Conservation (phyloP, 345 rosid genomes). For the Hypericum androsaemum region DNA sequence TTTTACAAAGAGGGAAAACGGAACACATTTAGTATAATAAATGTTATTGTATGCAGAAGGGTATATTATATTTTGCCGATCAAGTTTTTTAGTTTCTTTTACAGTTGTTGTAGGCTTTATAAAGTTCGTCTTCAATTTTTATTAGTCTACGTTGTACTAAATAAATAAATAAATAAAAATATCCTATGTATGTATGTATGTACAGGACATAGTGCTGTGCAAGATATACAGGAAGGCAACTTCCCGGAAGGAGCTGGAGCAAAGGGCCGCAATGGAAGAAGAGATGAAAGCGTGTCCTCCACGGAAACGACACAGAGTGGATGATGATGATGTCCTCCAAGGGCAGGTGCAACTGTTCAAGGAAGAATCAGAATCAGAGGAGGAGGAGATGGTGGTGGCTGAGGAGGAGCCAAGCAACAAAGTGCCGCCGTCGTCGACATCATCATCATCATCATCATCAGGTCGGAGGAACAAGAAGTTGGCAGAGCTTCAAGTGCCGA, state of each 20-base stretch:
- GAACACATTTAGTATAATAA: no score
- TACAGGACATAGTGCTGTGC: slow-evolving; percentile 28
- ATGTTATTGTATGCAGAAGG: no score
- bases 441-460: background rate
- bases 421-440: background rate
- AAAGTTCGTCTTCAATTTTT: no score
- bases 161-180: no score
- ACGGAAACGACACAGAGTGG: no score
- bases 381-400: background rate
- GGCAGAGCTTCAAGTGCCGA: slow-evolving; percentile 5
- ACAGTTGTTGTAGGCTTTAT: no score
- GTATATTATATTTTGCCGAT: background rate
- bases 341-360: no score
- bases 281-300: slow-evolving; percentile 9
- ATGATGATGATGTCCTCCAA: no score
- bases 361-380: slow-evolving; percentile 2
- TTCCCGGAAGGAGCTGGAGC: slow-evolving; percentile 25
- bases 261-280: slow-evolving; percentile 22
- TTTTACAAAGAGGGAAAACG: no score
- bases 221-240: slow-evolving; percentile 31
- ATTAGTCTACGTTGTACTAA: no score
- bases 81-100: no score
- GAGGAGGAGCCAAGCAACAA: background rate
- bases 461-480: background rate
- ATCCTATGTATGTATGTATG: background rate